These are phyloP conservation scores for Trichophyton simii DNA, from an alignment of 2,329 filamentous ascomycete genomes.

Conservation along the genomic window DNA sequence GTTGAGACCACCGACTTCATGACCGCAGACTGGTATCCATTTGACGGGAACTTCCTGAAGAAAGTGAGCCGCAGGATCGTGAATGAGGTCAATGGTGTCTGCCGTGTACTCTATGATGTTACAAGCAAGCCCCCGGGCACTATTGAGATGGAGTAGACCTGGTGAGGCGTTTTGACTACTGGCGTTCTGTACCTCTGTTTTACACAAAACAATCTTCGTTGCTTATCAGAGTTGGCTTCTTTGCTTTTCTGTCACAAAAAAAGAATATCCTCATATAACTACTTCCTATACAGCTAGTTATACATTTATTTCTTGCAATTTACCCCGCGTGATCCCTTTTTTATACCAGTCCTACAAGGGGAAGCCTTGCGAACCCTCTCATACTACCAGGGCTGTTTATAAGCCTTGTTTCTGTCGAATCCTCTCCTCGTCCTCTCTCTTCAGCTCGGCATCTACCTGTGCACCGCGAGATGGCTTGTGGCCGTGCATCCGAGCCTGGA, in stretches of 20 bases:
- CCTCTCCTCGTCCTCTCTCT: conserved; percentile 33
- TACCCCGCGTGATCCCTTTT: not conserved
- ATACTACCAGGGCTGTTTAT: not conserved
- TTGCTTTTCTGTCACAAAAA: not conserved
- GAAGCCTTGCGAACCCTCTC: not conserved
- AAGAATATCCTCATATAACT: not conserved
- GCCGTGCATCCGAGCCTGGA: conserved; percentile 34
- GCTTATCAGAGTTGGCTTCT: not conserved
- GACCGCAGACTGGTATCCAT: conserved; percentile 59
- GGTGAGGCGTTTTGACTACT: not conserved
- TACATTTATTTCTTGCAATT: not conserved
- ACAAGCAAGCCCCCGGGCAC: conserved; percentile 48
- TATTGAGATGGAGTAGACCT: conserved; percentile 55
- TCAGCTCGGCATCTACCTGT: conserved; percentile 34
- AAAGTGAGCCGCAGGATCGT: conserved; percentile 54
- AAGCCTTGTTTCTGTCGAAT: conserved; percentile 31
- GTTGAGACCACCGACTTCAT: conserved; percentile 58
- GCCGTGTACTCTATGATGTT: conserved; percentile 46
- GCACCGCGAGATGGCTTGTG: conserved; percentile 37
- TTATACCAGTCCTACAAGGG: not conserved
- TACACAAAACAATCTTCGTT: no score
- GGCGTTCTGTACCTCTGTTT: not conserved
- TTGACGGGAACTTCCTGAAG: conserved; percentile 53
- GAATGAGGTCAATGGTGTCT: conserved; percentile 62
- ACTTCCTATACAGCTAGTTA: not conserved